Evolutionary conservation across 768 basidiomycete genomes (phyloP).

Genomic region (Naganishia kalamii): DNA sequence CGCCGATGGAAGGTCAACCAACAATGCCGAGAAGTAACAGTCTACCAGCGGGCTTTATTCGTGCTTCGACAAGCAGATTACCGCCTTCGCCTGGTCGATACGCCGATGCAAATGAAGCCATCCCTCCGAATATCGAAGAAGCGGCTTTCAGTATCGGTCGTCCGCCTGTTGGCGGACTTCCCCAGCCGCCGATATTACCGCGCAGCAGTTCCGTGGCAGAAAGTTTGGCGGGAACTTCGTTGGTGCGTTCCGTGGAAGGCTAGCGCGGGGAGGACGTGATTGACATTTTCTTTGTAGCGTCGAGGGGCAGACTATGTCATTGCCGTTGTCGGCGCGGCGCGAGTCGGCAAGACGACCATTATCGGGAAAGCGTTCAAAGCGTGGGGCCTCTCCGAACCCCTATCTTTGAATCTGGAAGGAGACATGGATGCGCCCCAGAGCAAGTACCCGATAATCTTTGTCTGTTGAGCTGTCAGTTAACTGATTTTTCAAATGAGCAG

Average conservation of each 20-base stretch:
- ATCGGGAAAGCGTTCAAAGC: conserved; percentile 69
- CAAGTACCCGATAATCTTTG: not conserved
- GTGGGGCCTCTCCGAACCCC: conserved; percentile 44
- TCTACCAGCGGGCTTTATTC: not conserved
- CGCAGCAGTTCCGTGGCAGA: not conserved
- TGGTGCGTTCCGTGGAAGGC: no score
- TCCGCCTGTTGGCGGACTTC: not conserved
- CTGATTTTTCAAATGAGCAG: conserved; percentile 24
- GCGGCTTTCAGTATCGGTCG: not conserved
- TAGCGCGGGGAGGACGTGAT: no score
- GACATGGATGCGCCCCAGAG: not conserved
- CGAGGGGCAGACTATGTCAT: conserved; percentile 47
- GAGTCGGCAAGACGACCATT: conserved; percentile 78
- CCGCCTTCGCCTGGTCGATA: not conserved
- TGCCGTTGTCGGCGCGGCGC: conserved; percentile 67
- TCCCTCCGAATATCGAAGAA: not conserved
- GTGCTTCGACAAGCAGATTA: not conserved
- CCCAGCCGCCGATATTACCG: not conserved
- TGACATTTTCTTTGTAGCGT: not conserved
- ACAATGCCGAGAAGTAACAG: not conserved
- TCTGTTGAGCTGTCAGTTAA: not conserved
- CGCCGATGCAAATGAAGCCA: not conserved
- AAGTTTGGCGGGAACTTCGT: not conserved
- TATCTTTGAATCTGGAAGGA: not conserved
- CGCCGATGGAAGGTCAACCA: not conserved